These are phyloP conservation scores for Metschnikowia baotianmanensis DNA, from an alignment of 805 yeast species.

Conservation along the genomic window DNA sequence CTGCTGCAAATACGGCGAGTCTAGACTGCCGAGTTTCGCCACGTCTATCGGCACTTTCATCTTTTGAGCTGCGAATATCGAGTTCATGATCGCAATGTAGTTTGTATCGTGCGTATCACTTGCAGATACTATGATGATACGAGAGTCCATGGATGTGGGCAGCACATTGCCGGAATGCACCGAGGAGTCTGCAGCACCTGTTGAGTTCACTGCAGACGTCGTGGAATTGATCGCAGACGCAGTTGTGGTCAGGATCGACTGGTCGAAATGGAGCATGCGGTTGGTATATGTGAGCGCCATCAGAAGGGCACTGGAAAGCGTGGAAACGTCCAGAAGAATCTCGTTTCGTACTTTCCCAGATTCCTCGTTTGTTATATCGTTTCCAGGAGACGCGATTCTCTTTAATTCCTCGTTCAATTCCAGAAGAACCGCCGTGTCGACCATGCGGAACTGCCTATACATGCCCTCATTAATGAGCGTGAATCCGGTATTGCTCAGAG, in stretches of 20 bases:
- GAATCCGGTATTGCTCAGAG: neutral
- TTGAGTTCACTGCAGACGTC: slow-evolving; percentile 24
- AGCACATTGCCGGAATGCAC: slow-evolving; percentile 11
- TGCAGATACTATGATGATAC: slow-evolving; percentile 58
- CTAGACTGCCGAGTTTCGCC: slow-evolving; percentile 63
- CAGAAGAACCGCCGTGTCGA: slow-evolving; percentile 70
- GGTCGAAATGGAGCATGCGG: slow-evolving; percentile 53
- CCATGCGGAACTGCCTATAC: slow-evolving; percentile 80
- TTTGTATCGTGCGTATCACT: slow-evolving; percentile 70
- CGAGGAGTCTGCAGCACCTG: slow-evolving; percentile 12
- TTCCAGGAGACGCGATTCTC: slow-evolving; percentile 16
- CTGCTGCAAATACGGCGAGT: slow-evolving; percentile 86
- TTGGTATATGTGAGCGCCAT: slow-evolving; percentile 80
- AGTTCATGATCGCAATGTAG: slow-evolving; percentile 91
- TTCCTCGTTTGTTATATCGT: too few relatives aligned
- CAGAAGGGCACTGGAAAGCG: slow-evolving; percentile 74
- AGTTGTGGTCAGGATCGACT: slow-evolving; percentile 42
- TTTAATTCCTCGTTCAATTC: slow-evolving; percentile 47
- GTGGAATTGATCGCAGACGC: slow-evolving; percentile 43
- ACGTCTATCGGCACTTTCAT: slow-evolving; percentile 87
- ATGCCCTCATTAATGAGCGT: slow-evolving; percentile 51
- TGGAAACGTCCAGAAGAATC: slow-evolving; percentile 26
- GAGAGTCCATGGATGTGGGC: slow-evolving; percentile 30
- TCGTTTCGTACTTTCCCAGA: too few relatives aligned
- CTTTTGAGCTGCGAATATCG: slow-evolving; percentile 94